Conservation (phyloP, 169 alveolate species). For the Cryptosporidium sp. region DNA sequence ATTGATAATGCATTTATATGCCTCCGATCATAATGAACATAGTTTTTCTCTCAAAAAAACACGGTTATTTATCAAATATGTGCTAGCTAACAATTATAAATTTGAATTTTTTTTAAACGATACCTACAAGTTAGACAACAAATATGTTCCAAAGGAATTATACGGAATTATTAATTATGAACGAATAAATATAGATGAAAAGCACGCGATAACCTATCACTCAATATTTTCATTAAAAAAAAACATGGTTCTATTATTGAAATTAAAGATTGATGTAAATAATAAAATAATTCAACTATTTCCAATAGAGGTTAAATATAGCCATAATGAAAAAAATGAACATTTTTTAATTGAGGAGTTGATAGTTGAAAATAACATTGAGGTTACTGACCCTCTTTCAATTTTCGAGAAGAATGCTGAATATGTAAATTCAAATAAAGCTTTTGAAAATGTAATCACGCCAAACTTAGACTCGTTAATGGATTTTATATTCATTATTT, state of each 20-base stretch:
- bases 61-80: not conserved
- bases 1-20: not conserved
- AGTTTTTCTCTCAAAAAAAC: not conserved
- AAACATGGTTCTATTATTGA: not conserved
- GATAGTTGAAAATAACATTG: conserved; percentile 17
- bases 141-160: conserved; percentile 9
- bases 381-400: not conserved
- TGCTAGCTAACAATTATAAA: conserved; percentile 1
- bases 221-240: conserved; percentile 20
- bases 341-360: conserved; percentile 7
- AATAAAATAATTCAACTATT: not conserved
- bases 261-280: conserved; percentile 11
- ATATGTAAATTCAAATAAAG: not conserved
- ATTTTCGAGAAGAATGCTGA: not conserved
- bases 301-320: conserved; percentile 40
- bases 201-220: not conserved
- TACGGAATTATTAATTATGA: not conserved
- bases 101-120: conserved; percentile 40
- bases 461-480: conserved; percentile 14
- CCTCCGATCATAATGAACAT: not conserved
- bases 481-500: conserved; percentile 2
- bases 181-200: not conserved
- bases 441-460: not conserved
- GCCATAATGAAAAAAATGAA: not conserved
- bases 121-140: not conserved